Conservation (phyloP, 306 rosid genomes). For the Amphicarpaea edgeworthii region DNA sequence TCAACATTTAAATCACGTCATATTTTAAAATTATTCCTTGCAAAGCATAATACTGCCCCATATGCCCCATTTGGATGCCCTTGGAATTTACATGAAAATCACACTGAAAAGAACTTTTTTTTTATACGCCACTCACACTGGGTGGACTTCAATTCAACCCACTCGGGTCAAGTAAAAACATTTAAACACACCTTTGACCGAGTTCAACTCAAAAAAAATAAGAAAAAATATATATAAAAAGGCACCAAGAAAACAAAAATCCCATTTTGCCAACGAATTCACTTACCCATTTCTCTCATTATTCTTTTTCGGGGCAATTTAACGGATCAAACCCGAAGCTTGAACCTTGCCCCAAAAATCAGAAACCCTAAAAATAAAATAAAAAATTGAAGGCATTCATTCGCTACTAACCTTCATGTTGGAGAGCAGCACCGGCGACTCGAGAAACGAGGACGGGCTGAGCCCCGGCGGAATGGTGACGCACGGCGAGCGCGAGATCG, state of each 20-base stretch:
- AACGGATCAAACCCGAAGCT: slow-evolving; percentile 36
- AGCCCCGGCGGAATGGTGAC: slow-evolving; percentile 89
- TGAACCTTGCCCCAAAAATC: background rate
- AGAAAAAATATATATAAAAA: no score
- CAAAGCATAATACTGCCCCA: slow-evolving; percentile 33
- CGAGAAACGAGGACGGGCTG: slow-evolving; percentile 90
- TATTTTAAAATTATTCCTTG: slow-evolving; percentile 47
- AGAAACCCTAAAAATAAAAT: slow-evolving; percentile 35
- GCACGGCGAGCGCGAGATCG: slow-evolving; percentile 92
- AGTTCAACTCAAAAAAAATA: slow-evolving; percentile 1
- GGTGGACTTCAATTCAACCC: slow-evolving; percentile 25
- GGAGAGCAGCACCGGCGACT: slow-evolving; percentile 90
- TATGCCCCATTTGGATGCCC: slow-evolving; percentile 48
- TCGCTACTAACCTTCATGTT: slow-evolving; percentile 77
- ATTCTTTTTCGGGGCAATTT: slow-evolving; percentile 29
- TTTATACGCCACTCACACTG: slow-evolving; percentile 34
- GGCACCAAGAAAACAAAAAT: background rate
- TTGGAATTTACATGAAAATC: slow-evolving; percentile 40
- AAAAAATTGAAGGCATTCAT: slow-evolving; percentile 4
- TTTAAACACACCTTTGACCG: slow-evolving; percentile 38
- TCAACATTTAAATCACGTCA: slow-evolving; percentile 64
- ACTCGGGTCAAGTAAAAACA: slow-evolving; percentile 40
- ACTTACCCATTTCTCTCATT: slow-evolving; percentile 7
- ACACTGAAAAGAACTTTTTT: slow-evolving; percentile 41
- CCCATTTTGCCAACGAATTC: slow-evolving; percentile 23